Evolutionary conservation across 345 rosid genomes (phyloP), one percentile per base, ranked within the genome.

Genomic region (Anastatica hierochuntica): DNA sequence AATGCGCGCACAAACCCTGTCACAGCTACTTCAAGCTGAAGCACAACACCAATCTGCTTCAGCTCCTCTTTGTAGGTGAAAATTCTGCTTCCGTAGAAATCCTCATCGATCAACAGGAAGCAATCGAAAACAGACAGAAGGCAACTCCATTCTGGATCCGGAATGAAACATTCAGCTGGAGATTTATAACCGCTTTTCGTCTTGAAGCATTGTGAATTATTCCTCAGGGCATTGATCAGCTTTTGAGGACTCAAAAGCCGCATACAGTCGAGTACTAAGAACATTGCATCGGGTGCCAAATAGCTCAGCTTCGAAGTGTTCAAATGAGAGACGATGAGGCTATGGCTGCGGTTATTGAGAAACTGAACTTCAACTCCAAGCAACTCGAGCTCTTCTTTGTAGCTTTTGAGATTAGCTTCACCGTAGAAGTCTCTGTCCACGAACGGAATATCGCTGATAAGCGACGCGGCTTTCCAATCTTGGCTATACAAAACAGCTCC

Each of bases 391-490:
- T 87, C 89, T 17, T 8, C 37, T 43, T 70, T 65, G 68, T 69
- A 83, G 9, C 1, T 0, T 10, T 7, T 43, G 21, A 69, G 31
- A 33, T 73, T 40, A 30, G 58, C 63, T 17, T 65, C 58, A 38
- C 85, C 80, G 37, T 78, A 87, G 54, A 43, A 57, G 19, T 33
- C 46, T 19, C 21, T 40, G 51, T 79, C 81, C 5, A 87, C 47
- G 53, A 79, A 74, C 2, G 92, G 89, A 8, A 78, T 62, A 38
- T 84, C 50, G 20, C 87, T 75, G 46, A 87, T 60, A n/a, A 68
- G 60, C 9, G 56, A 49, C 5, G 89, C 85, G 46, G 40, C 44
- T 75, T 49, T 55, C 89, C 94, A 87, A 10, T 69, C 71, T 21
- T 74, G 41, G 38, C 67, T 62, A 10, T 45, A 72, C 52, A 87